These are phyloP conservation scores for Apiotrichum siamense DNA, from an alignment of 1,284 basidiomycete species.

Conservation along the genomic window DNA sequence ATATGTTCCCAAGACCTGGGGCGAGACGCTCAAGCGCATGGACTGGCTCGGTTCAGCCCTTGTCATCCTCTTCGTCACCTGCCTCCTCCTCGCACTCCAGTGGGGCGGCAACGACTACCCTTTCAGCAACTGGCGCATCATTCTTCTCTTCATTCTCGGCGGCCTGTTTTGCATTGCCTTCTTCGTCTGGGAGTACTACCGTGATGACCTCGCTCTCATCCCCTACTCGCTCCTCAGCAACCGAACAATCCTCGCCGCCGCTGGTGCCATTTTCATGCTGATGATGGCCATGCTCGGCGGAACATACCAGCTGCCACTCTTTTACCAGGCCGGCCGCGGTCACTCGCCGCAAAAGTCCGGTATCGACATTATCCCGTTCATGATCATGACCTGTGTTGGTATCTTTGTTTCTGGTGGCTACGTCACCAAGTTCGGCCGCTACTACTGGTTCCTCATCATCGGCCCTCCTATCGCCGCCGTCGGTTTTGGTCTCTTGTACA, in stretches of 20 bases:
- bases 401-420: slow-evolving; percentile 46
- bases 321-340: slow-evolving; percentile 47
- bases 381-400: slow-evolving; percentile 44
- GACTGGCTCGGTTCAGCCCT: slow-evolving; percentile 48
- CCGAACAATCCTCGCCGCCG: slow-evolving; percentile 40
- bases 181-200: slow-evolving; percentile 44
- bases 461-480: slow-evolving; percentile 39
- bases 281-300: slow-evolving; percentile 48
- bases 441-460: slow-evolving; percentile 46
- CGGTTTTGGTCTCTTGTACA: slow-evolving; percentile 51
- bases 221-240: slow-evolving; percentile 34
- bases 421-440: slow-evolving; percentile 44
- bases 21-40: slow-evolving; percentile 35
- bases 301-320: slow-evolving; percentile 48
- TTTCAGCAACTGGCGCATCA: slow-evolving; percentile 40
- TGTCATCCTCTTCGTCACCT: slow-evolving; percentile 46
- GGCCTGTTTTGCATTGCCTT: slow-evolving; percentile 41
- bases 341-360: slow-evolving; percentile 48
- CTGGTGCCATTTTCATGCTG: slow-evolving; percentile 45
- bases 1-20: slow-evolving; percentile 1
- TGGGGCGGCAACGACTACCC: slow-evolving; percentile 48
- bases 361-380: slow-evolving; percentile 51
- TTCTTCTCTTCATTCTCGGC: slow-evolving; percentile 46
- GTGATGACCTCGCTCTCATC: slow-evolving; percentile 41
- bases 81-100: slow-evolving; percentile 48